A percentile compares a stretch with the other conserved stretches of the same genome.
phyloP scores from a whole-genome alignment of 2,329 filamentous ascomycete genomes.

The Myriosclerotinia duriaeana region DNA sequence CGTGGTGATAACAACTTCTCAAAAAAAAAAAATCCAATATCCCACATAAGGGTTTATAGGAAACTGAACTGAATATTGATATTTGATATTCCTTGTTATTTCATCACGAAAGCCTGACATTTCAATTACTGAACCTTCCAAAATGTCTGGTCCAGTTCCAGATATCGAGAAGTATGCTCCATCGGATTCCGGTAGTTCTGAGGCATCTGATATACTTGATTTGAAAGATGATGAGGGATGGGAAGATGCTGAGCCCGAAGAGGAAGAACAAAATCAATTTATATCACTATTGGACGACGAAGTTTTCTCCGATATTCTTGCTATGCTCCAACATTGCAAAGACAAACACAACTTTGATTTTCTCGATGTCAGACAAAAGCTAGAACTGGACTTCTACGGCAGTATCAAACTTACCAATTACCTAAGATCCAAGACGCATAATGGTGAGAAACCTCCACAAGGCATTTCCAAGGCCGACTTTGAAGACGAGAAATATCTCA shows the following conservation, averaged over 20 bases:
- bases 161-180: constrained; percentile 29
- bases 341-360: constrained; percentile 68
- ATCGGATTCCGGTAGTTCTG: constrained; percentile 43
- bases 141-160: constrained; percentile 31
- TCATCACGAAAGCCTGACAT: neutral
- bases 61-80: neutral
- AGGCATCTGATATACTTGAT: constrained; percentile 46
- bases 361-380: constrained; percentile 54
- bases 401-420: constrained; percentile 76
- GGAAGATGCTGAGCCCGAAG: constrained; percentile 62
- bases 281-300: constrained; percentile 67
- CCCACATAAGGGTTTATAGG: neutral
- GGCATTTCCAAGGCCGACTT: constrained; percentile 63
- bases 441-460: constrained; percentile 43
- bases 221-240: constrained; percentile 51
- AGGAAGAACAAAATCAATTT: constrained; percentile 57
- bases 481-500: constrained; percentile 76
- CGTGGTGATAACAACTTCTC: constrained; percentile 13
- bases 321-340: constrained; percentile 69
- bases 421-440: constrained; percentile 49
- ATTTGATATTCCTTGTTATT: neutral
- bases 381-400: constrained; percentile 69
- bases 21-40: constrained; percentile 5
- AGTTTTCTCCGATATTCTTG: constrained; percentile 61
- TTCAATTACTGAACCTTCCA: neutral